These are phyloP conservation scores for Hemerocallis citrina DNA, from an alignment of 106 monocot genomes.

Conservation along the genomic window DNA sequence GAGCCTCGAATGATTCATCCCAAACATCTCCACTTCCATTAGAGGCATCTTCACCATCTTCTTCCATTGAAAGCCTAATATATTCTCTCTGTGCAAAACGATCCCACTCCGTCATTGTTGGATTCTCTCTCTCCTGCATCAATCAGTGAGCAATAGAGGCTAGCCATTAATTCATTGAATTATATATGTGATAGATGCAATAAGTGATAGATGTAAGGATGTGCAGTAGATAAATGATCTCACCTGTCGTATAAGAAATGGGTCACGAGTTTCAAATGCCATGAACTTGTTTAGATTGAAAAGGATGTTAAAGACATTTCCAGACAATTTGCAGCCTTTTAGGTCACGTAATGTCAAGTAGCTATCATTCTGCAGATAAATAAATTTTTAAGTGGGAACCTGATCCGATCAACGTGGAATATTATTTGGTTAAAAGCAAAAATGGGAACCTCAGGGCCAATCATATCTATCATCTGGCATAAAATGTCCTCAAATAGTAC, in stretches of 20 bases:
- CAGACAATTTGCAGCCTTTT: slow-evolving; percentile 79
- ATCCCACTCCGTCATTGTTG: slow-evolving; percentile 94
- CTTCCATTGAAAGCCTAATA: slow-evolving; percentile 93
- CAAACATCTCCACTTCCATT: slow-evolving; percentile 95
- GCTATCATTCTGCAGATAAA: slow-evolving; percentile 52
- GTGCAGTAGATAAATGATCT: not conserved
- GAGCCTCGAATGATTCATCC: slow-evolving; percentile 93
- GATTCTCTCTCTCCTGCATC: slow-evolving; percentile 84
- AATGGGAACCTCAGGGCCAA: slow-evolving; percentile 64
- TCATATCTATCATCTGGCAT: slow-evolving; percentile 97
- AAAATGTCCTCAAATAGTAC: slow-evolving; percentile 93
- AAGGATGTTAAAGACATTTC: slow-evolving; percentile 92
- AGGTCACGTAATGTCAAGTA: slow-evolving; percentile 67
- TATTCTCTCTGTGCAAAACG: slow-evolving; percentile 94
- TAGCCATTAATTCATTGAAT: not conserved
- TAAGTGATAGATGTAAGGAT: not conserved
- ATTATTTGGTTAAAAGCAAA: not conserved
- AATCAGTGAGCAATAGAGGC: not conserved
- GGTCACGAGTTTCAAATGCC: slow-evolving; percentile 95
- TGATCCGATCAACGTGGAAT: not conserved
- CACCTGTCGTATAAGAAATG: slow-evolving; percentile 94
- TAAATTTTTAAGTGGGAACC: not conserved
- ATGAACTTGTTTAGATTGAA: slow-evolving; percentile 98
- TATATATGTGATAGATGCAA: not conserved
- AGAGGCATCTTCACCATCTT: slow-evolving; percentile 99